These are phyloP conservation scores for Telopea speciosissima DNA, from an alignment of 177 flowering plant genomes.

Conservation along the genomic window DNA sequence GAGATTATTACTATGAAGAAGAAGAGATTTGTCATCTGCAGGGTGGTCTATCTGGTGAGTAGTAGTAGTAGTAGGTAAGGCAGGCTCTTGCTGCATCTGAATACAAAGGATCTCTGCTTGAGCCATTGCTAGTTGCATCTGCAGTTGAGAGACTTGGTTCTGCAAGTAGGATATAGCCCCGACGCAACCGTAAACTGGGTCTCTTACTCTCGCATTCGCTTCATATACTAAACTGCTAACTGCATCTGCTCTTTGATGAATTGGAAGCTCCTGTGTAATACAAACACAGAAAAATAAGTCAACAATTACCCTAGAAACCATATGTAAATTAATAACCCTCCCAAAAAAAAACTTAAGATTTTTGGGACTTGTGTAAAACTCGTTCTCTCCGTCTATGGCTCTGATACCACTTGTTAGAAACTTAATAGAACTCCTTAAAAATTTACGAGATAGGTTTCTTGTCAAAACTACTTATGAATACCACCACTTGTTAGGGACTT, in stretches of 20 bases:
- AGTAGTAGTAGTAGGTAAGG: too few relatives aligned
- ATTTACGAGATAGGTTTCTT: too few relatives aligned
- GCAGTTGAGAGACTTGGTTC: slow-evolving; percentile 57
- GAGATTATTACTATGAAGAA: slow-evolving; percentile 29
- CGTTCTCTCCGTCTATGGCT: too few relatives aligned
- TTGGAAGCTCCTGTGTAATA: slow-evolving; percentile 45
- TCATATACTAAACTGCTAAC: slow-evolving; percentile 71
- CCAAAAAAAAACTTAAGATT: too few relatives aligned
- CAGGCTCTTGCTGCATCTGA: slow-evolving; percentile 72
- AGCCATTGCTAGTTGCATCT: slow-evolving; percentile 66
- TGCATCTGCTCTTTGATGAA: slow-evolving; percentile 57
- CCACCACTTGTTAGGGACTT: too few relatives aligned
- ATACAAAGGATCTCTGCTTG: slow-evolving; percentile 73
- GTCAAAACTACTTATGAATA: too few relatives aligned
- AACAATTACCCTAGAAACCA: too few relatives aligned
- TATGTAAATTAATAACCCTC: too few relatives aligned
- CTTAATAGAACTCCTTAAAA: too few relatives aligned
- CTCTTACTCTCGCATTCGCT: slow-evolving; percentile 61
- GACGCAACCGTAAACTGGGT: slow-evolving; percentile 78
- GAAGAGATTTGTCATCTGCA: slow-evolving; percentile 38
- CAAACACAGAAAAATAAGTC: neutral
- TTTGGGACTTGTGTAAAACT: too few relatives aligned
- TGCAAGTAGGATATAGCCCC: slow-evolving; percentile 69
- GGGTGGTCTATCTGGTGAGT: slow-evolving; percentile 22
- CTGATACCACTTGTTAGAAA: too few relatives aligned